Conservation (phyloP, 73 alveolate genomes). For the Paraurostyla sp. region DNA sequence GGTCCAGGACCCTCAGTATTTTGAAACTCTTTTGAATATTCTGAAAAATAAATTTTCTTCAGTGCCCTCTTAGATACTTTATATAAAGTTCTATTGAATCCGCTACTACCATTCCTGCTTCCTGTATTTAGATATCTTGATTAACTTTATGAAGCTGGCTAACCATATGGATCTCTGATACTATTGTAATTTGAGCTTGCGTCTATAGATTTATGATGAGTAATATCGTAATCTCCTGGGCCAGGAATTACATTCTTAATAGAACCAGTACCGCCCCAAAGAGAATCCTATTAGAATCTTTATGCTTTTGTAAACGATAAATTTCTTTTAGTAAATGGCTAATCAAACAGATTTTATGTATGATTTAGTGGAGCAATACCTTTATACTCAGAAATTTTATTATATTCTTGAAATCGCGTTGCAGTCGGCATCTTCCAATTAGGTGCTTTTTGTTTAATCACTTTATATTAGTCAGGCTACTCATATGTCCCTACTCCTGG, state of each 20-base stretch:
- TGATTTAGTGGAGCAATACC: slow-evolving; percentile 7
- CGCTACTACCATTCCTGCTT: background rate
- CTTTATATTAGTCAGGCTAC: background rate
- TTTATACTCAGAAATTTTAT: background rate
- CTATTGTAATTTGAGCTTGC: background rate
- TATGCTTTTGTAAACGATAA: slow-evolving; percentile 34
- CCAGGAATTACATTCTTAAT: background rate
- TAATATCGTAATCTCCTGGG: slow-evolving; percentile 23
- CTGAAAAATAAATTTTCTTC: slow-evolving; percentile 23
- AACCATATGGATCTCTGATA: background rate
- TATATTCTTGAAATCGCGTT: background rate
- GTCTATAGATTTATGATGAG: background rate
- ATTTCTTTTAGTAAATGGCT: background rate
- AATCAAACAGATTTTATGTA: background rate
- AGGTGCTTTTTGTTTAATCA: background rate
- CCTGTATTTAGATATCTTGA: background rate
- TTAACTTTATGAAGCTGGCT: too few species aligned
- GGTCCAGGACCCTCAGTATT: slow-evolving; percentile 37
- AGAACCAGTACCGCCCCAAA: too few species aligned
- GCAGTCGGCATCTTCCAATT: slow-evolving; percentile 24
- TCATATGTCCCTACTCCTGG: slow-evolving; percentile 48
- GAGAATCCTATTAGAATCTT: background rate
- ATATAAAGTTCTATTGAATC: slow-evolving; percentile 1
- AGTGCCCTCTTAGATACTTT: background rate
- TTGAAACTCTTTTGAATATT: slow-evolving; percentile 9